Evolutionary conservation across 257 asterid species (phyloP).

Genomic region (Capsicum rhomboideum): DNA sequence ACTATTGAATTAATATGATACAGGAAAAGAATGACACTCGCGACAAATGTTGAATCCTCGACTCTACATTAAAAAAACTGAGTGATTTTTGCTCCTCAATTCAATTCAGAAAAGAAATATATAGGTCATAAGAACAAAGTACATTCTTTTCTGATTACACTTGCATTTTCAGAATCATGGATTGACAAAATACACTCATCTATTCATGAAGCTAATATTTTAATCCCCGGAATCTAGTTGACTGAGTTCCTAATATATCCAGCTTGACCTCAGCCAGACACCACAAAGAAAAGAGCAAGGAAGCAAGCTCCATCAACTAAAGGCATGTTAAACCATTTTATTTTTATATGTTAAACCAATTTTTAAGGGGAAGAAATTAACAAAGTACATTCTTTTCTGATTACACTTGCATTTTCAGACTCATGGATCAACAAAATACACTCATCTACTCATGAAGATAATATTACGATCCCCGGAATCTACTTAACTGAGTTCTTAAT

Average conservation of each 20-base stretch:
- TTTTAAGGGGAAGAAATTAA: neutral
- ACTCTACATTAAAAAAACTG: neutral
- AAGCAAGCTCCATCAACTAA: neutral
- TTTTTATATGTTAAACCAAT: neutral
- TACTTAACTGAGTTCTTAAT: neutral
- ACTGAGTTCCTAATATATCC: neutral
- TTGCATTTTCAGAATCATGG: neutral
- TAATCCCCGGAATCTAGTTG: neutral
- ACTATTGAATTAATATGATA: neutral
- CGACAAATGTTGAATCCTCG: neutral
- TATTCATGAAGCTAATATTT: neutral
- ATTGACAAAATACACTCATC: neutral
- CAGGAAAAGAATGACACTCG: neutral
- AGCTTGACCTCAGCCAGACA: neutral
- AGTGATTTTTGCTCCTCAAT: neutral
- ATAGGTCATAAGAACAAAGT: neutral
- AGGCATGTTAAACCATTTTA: neutral
- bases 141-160: neutral
- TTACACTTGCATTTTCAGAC: neutral
- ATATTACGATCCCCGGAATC: neutral
- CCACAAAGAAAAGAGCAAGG: neutral
- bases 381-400: neutral
- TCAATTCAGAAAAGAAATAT: neutral
- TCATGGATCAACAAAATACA: neutral
- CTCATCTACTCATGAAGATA: neutral